Base-by-base conservation (phyloP, 2,329 filamentous ascomycete genomes). In the Colletotrichum eremochloae region DNA sequence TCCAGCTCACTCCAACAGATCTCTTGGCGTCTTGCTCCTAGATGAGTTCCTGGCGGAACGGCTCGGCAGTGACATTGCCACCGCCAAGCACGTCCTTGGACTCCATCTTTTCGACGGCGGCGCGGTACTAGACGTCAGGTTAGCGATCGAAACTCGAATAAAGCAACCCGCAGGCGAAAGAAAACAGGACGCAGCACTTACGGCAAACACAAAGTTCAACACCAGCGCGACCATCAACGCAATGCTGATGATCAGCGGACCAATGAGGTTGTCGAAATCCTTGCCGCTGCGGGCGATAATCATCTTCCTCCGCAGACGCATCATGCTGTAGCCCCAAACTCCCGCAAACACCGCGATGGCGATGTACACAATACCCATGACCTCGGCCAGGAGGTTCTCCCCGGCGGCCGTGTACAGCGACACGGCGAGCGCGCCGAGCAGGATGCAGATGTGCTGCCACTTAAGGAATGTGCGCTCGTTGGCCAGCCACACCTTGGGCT, bases 381-480 rank as follows among this genome's bases (percentile, higher is more conserved):
- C 85, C 76, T 93, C 88, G 0, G 94, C 95, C 42, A 97, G 82
- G n/a, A 86, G 85, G 81, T 97, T 94, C 76, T 91, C 85, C 8
- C 94, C 93, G 0, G 95, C 95, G 0, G 96, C 94, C 76, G 97
- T 96, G 84, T 96, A 98, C 38, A 99, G 85, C 31, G 92, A 94
- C 15, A 99, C 85, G 0, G 94, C 94, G 40, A 99, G 84, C 31
- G 92, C 91, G 48, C 95, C 95, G 33, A 99, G 90, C 18, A 99
- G 87, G 61, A 99, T 90, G 74, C 91, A 92, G 78, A 99, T 95
- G 81, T 98, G 95, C 85, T 98, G 94, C 96, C 96, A 99, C 82
- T 98, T 98, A 82, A 99, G 92, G 80, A 98, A 99, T 0, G 96
- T 99, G 74, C 96, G 92, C 84, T 99, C 96, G 82, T 99, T 99